phyloP scores from a whole-genome alignment of 176 grass and related monocot genomes.

The Lolium multiflorum region DNA sequence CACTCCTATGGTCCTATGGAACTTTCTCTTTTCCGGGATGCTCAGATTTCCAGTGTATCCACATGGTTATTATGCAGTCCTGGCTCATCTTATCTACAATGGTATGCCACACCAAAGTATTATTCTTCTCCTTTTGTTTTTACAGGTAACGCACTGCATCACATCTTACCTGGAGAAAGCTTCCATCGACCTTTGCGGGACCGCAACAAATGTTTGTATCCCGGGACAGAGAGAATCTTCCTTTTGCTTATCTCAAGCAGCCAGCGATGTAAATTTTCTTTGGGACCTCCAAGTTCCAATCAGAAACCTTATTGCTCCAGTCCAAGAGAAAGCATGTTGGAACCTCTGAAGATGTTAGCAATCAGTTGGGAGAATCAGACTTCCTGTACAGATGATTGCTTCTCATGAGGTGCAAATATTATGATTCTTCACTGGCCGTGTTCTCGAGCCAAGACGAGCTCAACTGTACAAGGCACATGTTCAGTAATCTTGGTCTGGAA shows the following conservation, averaged over 20 bases:
- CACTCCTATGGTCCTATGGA: background rate
- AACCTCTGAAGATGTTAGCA: constrained; percentile 41
- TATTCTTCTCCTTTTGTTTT: constrained; percentile 18
- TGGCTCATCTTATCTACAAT: constrained; percentile 8
- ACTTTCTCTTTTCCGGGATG: constrained; percentile 5
- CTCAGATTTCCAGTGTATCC: constrained; percentile 27
- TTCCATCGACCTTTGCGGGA: constrained; percentile 24
- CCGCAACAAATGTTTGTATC: constrained; percentile 49
- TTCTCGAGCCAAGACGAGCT: background rate
- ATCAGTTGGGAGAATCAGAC: constrained; percentile 44
- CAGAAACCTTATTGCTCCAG: constrained; percentile 36
- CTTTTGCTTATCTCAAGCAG: constrained; percentile 48
- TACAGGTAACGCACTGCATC: constrained; percentile 27
- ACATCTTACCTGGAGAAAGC: constrained; percentile 40
- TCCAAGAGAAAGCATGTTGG: constrained; percentile 41
- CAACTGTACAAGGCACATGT: constrained; percentile 45
- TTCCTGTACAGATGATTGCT: constrained; percentile 42
- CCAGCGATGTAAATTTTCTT: constrained; percentile 44
- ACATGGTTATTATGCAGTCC: background rate
- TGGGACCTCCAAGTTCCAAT: constrained; percentile 48
- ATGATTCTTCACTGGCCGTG: constrained; percentile 34
- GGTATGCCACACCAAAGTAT: background rate
- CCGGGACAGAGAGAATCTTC: constrained; percentile 57
- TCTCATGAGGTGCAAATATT: background rate
- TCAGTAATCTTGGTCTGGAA: constrained; percentile 29